These are phyloP conservation scores for Tuber aestivum DNA, from an alignment of 495 filamentous ascomycete genomes.

Conservation along the genomic window DNA sequence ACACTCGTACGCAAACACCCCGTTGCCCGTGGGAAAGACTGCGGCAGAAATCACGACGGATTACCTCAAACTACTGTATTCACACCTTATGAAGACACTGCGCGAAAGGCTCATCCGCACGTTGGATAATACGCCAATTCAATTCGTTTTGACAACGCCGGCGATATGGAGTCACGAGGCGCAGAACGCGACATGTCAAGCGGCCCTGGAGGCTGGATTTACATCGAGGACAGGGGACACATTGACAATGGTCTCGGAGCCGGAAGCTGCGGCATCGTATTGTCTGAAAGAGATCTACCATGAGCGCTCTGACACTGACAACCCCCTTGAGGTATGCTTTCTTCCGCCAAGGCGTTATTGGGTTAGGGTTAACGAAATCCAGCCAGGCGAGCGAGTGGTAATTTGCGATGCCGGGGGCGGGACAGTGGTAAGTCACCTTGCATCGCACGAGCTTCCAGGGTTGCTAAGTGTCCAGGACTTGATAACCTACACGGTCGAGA, in stretches of 20 bases:
- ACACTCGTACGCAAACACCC: conserved; percentile 3
- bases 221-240: conserved; percentile 31
- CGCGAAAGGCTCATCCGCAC: background rate
- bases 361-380: background rate
- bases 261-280: conserved; percentile 42
- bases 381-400: conserved; percentile 34
- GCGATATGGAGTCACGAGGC: conserved; percentile 45
- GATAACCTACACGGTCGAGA: conserved; percentile 33
- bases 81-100: conserved; percentile 16
- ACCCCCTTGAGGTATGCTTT: conserved; percentile 6
- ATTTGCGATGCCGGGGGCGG: conserved; percentile 43
- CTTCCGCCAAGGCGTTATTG: background rate
- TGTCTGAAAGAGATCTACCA: conserved; percentile 23
- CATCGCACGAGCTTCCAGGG: background rate
- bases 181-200: conserved; percentile 35
- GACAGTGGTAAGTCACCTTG: conserved; percentile 36
- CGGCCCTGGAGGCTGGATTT: conserved; percentile 43
- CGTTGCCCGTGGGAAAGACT: conserved; percentile 14
- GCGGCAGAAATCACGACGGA: conserved; percentile 8
- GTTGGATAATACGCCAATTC: conserved; percentile 36
- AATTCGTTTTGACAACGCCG: conserved; percentile 44
- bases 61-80: conserved; percentile 19
- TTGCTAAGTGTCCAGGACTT: conserved; percentile 26
- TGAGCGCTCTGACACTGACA: background rate
- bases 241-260: conserved; percentile 43